Base-by-base conservation (phyloP, 2,329 filamentous ascomycete species). In the Colletotrichum magnum region DNA sequence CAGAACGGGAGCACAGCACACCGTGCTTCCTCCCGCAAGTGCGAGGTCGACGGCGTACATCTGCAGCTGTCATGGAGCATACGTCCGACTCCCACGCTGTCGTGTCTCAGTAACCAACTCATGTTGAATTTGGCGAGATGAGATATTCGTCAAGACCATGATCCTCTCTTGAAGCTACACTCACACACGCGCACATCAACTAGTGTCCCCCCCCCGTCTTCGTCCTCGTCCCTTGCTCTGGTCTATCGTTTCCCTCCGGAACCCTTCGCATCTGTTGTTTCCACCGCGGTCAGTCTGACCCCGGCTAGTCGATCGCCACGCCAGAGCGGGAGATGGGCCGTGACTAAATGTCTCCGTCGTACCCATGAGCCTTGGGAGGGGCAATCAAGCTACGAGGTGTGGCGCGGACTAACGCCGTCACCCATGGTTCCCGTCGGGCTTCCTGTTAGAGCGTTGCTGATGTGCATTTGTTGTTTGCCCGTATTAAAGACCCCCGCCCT, bases 361-460 rank as follows among this genome's bases (percentile, higher is more conserved):
- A 59, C 39, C 28, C 50, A 57, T 50, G 41, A 24, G 21, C 21
- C 21, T 3, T 24, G 32, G 32, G 32, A 10, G 7, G 48, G 41
- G 51, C 50, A 69, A 60, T 26, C 52, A 59, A 47, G 51, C 50
- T 56, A 62, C 62, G 57, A 68, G 48, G 57, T 59, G 56, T 69
- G 67, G 62, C 51, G 67, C 50, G 56, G 56, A 56, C 45, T 58
- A 53, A 61, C 50, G 51, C 62, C 67, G 51, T 61, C 56, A 67
- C 57, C 57, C 51, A 67, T 57, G 62, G 67, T 39, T 67, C 57
- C 67, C 51, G 45, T 41, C 58, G 39, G 48, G 61, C 54, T 51
- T 51, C 47, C 61, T 57, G 45, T 56, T 56, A 51, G 48, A 56
- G 36, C 32, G 15, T 36, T n/a, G 43, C 54, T 54, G 54, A 47